Base-by-base conservation (phyloP, 1,284 basidiomycete genomes). In the Agaricales sp. region DNA sequence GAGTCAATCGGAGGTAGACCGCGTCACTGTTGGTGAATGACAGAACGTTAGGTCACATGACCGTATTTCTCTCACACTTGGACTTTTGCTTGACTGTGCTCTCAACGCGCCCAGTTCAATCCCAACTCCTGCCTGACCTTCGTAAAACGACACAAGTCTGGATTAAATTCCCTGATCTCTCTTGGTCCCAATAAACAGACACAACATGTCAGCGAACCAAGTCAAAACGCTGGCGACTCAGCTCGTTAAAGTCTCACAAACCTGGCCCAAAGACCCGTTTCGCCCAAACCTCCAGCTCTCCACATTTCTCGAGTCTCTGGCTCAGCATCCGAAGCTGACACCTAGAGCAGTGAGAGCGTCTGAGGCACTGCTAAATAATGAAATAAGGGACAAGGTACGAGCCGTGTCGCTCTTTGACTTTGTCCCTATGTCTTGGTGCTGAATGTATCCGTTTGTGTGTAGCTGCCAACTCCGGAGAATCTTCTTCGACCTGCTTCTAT, bases 241-340 rank as follows among this genome's bases (percentile, higher is more conserved):
- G 57, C 68, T 87, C 52, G 65, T 63, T 45, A 59, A 62, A 12
- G 71, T 85, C 47, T 80, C 80, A 1, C 57, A 67, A 50, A 58
- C 64, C 45, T 88, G 85, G 82, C 73, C 75, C 4, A 65, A 63
- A 21, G 86, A 88, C 56, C 82, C 82, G 1, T 82, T 88, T 59
- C 71, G 85, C 2, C 83, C 83, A 0, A 80, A 84, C 55, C 59
- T 87, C 2, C 86, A 88, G 63, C 70, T 88, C 22, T 76, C 74
- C 51, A 71, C 61, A 0, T 80, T 88, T 56, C 67, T 88, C 37
- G 62, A 71, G 19, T 78, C 82, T 0, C 70, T 88, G 48, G 70
- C 82, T 1, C 65, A 71, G 0, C 85, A 88, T 55, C 85, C 86
- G 1, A 75, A 70, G 41, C 71, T 88, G 35, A 80, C 81, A 1